Evolutionary conservation across 2,329 filamentous ascomycete species (phyloP).

Genomic region (Fusarium subglutinans): DNA sequence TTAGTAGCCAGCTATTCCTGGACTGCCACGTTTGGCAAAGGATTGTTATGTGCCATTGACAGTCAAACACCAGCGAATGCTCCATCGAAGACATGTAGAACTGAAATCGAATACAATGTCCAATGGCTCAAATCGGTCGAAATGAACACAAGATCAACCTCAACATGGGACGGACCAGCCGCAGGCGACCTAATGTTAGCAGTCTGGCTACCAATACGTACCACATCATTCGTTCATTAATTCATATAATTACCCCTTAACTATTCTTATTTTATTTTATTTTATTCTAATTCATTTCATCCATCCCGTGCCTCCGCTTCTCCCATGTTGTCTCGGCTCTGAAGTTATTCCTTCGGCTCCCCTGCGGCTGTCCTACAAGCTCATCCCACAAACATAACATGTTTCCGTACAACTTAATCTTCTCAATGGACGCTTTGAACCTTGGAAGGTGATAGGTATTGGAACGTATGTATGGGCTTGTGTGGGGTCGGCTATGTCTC

Average conservation of each 20-base stretch:
- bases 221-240: background rate
- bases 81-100: background rate
- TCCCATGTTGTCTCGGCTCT: background rate
- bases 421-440: background rate
- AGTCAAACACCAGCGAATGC: background rate
- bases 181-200: constrained; percentile 3
- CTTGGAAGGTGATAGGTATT: constrained; percentile 4
- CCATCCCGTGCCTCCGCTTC: background rate
- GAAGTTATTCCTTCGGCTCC: background rate
- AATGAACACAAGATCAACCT: constrained; percentile 22
- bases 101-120: background rate
- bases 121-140: constrained; percentile 2
- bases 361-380: background rate
- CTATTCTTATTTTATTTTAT: background rate
- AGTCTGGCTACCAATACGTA: constrained; percentile 6
- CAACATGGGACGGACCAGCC: constrained; percentile 24
- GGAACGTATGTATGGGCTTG: constrained; percentile 30
- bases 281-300: background rate
- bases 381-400: constrained; percentile 8
- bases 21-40: constrained; percentile 14
- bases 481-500: constrained; percentile 29
- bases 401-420: constrained; percentile 16
- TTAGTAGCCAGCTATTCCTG: background rate
- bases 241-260: constrained; percentile 7
- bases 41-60: constrained; percentile 5